Base-by-base conservation (phyloP, 2,329 filamentous ascomycete genomes). In the Ceratocystiopsis brevicomis region DNA sequence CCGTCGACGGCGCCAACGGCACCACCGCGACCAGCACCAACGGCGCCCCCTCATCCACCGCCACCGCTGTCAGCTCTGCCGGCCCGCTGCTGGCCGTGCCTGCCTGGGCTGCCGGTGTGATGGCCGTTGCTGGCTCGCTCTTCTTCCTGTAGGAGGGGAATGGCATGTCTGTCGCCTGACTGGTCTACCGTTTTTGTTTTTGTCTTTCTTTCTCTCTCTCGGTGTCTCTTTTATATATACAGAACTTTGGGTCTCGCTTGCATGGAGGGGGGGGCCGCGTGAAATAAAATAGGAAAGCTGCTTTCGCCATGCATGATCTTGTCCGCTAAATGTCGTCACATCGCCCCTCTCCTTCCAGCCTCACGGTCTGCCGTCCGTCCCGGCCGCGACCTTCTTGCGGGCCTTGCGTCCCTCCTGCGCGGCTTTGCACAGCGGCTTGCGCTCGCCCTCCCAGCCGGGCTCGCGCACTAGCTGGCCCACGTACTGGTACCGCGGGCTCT, bases 401-500 rank as follows among this genome's bases (percentile, higher is more conserved):
- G 4, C 2, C 25, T 9, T 11, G 50, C 74, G 59, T 2, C 61
- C 59, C 51, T 79, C 74, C 55, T 73, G 66, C 37, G 85, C 87
- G 51, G 65, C 60, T 53, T 74, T 72, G 61, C 87, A 95, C 52
- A 94, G 62, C 57, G 68, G 62, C 54, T 64, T 64, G 6, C 73
- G 73, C 61, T 67, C 63, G 52, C 71, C 73, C 54, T 79, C 68
- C 64, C 76, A 79, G 18, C 60, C 66, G 19, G 63, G 65, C 46
- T 73, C 68, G 47, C 74, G 67, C 57, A 74, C 68, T 14, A 96
- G 73, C 56, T 69, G 73, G 4, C 90, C 90, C 5, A 92, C 81
- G 60, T 74, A 73, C 48, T 74, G 73, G 61, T 96, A 96, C 63
- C 84, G 85, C 55, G 78, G 72, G 56, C 76, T 82, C 44, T 79